Evolutionary conservation across 2,329 filamentous ascomycete species (phyloP).

Genomic region (Cadophora sp.): DNA sequence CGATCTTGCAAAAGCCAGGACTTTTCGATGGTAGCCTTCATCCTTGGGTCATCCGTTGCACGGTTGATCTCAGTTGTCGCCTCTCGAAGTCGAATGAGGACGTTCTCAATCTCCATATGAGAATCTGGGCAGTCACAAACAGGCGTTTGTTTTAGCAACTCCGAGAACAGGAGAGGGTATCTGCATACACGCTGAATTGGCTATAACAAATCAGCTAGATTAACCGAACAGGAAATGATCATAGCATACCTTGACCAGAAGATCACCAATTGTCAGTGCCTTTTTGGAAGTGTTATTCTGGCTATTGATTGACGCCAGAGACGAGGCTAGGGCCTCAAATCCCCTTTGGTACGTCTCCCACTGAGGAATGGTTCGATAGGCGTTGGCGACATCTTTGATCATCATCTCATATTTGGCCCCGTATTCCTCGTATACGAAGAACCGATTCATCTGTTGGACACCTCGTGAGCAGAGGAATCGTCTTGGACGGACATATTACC

Average conservation of each 20-base stretch:
- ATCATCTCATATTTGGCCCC: constrained; percentile 88
- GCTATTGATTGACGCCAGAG: constrained; percentile 73
- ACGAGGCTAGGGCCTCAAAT: constrained; percentile 81
- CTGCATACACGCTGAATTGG: constrained; percentile 92
- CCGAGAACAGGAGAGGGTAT: constrained; percentile 86
- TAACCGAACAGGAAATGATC: background rate
- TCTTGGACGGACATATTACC: constrained; percentile 46
- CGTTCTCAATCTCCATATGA: constrained; percentile 79
- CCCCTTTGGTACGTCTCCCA: constrained; percentile 86
- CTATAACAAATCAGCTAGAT: constrained; percentile 51
- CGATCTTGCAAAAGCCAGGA: constrained; percentile 87
- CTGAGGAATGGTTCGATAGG: constrained; percentile 70
- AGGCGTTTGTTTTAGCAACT: constrained; percentile 83
- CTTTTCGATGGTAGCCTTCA: constrained; percentile 75
- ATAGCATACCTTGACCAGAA: constrained; percentile 80
- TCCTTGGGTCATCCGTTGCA: constrained; percentile 77
- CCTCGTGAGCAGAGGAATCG: background rate
- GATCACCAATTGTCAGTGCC: constrained; percentile 81
- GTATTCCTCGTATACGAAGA: constrained; percentile 91
- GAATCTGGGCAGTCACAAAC: constrained; percentile 84
- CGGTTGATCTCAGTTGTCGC: constrained; percentile 82
- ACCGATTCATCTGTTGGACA: constrained; percentile 70
- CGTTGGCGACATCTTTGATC: constrained; percentile 75
- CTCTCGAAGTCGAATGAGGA: constrained; percentile 74
- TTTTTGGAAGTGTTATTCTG: constrained; percentile 70